Conservation (phyloP, 441 rosid species). For the Gossypium davidsonii region DNA sequence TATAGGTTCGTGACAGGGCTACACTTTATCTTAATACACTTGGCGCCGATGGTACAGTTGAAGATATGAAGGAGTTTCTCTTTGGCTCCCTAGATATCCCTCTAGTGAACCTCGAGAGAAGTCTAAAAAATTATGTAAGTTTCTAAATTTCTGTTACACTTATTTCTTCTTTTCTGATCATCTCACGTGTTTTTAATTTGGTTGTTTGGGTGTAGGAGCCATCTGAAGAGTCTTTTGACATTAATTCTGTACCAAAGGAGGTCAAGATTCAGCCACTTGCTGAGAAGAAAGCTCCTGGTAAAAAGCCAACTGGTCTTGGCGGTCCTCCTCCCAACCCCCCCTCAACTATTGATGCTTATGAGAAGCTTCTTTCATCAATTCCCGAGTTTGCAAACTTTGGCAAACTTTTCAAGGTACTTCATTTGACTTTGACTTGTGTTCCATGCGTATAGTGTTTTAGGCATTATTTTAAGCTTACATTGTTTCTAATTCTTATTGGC, state of each 20-base stretch:
- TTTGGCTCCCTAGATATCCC: not conserved
- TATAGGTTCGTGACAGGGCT: not conserved
- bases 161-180: not conserved
- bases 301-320: not conserved
- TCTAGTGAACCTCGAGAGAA: not conserved
- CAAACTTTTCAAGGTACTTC: not conserved
- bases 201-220: not conserved
- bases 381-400: not conserved
- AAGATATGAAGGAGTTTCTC: not conserved
- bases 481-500: not conserved
- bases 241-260: not conserved
- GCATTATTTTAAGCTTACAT: not conserved
- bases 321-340: not conserved
- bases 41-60: not conserved
- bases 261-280: not conserved
- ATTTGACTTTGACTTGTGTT: not conserved
- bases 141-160: not conserved
- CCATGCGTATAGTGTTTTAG: not conserved
- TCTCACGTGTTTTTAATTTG: not conserved
- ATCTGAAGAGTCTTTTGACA: not conserved
- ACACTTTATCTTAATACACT: not conserved
- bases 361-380: not conserved
- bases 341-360: not conserved
- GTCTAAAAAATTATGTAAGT: not conserved
- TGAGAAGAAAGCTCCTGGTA: not conserved